Conservation (phyloP, 106 monocot species). For the Dioscorea zingiberensis region DNA sequence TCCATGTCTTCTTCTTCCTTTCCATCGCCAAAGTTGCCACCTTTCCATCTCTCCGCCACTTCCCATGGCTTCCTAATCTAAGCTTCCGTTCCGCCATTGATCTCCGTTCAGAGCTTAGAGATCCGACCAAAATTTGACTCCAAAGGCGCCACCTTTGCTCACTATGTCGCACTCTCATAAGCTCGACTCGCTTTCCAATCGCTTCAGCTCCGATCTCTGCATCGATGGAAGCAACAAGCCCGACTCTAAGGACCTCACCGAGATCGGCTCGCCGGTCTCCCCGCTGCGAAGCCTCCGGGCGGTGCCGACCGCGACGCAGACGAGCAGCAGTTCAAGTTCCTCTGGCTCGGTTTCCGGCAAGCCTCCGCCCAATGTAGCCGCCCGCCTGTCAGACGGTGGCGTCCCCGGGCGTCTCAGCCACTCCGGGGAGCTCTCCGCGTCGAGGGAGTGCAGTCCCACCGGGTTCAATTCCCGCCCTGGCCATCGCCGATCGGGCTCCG, state of each 20-base stretch:
- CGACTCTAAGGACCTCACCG: slow-evolving; percentile 17
- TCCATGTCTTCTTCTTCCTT: not conserved
- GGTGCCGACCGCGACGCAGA: slow-evolving; percentile 4
- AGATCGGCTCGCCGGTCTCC: slow-evolving; percentile 18
- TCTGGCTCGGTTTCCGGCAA: slow-evolving; percentile 21
- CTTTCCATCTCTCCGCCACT: not conserved
- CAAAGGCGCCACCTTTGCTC: no score
- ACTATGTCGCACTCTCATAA: no score
- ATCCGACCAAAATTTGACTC: slow-evolving; percentile 3
- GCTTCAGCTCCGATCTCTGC: slow-evolving; percentile 6
- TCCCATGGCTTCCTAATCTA: not conserved
- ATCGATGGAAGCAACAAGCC: slow-evolving; percentile 13
- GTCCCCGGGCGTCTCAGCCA: slow-evolving; percentile 9
- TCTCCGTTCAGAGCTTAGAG: no score
- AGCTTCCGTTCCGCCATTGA: no score
- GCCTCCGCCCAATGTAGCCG: not conserved
- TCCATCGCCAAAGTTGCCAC: not conserved
- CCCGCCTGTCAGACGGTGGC: slow-evolving; percentile 3
- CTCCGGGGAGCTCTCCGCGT: slow-evolving; percentile 27
- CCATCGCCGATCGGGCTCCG: slow-evolving; percentile 19
- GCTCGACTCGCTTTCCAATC: slow-evolving; percentile 15
- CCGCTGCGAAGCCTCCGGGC: slow-evolving; percentile 7
- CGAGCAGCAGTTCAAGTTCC: slow-evolving; percentile 37
- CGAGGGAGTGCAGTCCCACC: not conserved
- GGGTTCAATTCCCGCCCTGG: slow-evolving; percentile 8